Base-by-base conservation (phyloP, 2,329 filamentous ascomycete species). In the Diaporthe amygdali region DNA sequence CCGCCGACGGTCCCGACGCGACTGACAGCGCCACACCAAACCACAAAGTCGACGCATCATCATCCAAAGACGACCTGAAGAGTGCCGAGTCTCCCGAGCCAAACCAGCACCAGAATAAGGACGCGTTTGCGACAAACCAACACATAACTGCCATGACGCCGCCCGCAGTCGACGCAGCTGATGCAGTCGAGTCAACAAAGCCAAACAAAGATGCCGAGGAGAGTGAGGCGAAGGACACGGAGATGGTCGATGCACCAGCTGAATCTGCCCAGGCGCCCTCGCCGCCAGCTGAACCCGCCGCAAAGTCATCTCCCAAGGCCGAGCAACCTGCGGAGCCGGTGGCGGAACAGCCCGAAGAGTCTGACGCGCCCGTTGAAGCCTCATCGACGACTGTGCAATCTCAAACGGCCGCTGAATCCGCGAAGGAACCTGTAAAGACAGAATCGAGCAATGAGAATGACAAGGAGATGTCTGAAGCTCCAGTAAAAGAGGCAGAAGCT, bases 231-330 rank as follows among this genome's bases (percentile, higher is more conserved):
- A 55, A 54, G 51, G 67, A 70, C 12, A 75, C 75, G 22, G 76
- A 79, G 9, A 82, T 81, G 80, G 70, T 69, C 12, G 79, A 82
- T 69, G 77, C 76, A 46, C 75, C 76, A 39, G 64, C 68, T 44
- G 66, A 69, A 32, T 76, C 76, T 44, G 70, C 70, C 22, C 56
- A 71, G 47, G 66, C 69, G 30, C 66, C 73, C 30, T 72, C 71
- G 5, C 68, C 66, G 4, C 67, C 67, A 44, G 72, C 71, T 20
- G 67, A 71, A 51, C 56, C 71, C 20, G 64, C 54, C 17, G 17
- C 56, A 6, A 70, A 51, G 22, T 49, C 70, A 17, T 34, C 64
- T 2, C 39, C 37, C 2, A 69, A 64, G 20, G 12, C 61, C 25
- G 69, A 51, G 34, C 34, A 44, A 6, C 30, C 66, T 49, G 39